Conservation (phyloP, 495 filamentous ascomycete genomes). For the Trypethelium eluteriae region DNA sequence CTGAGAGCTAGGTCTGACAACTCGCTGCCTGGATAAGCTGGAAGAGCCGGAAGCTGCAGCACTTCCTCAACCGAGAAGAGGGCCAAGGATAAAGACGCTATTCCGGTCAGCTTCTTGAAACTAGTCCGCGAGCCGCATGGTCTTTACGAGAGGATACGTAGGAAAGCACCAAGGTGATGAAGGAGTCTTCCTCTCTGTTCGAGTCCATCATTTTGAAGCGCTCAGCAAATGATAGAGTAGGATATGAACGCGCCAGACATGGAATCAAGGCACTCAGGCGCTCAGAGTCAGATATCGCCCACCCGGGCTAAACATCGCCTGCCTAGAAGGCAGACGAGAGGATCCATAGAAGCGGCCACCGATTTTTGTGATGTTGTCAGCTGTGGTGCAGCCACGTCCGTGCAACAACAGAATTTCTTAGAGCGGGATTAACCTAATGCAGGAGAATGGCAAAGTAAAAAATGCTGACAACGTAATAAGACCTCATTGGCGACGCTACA, state of each 20-base stretch:
- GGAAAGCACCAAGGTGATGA: background rate
- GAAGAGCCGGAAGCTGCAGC: background rate
- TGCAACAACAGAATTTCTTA: background rate
- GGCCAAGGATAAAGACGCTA: background rate
- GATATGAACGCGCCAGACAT: background rate
- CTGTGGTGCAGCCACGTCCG: background rate
- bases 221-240: background rate
- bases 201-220: background rate
- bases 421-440: background rate
- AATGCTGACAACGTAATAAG: background rate
- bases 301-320: background rate
- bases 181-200: background rate
- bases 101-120: background rate
- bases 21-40: background rate
- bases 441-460: background rate
- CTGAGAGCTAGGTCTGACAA: background rate
- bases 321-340: background rate
- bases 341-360: background rate
- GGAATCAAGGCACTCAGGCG: background rate
- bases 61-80: background rate
- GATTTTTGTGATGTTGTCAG: background rate
- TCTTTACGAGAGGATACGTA: constrained; percentile 1
- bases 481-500: background rate
- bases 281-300: background rate
- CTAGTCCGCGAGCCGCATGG: background rate